Conservation (phyloP, 352 stramenopile genomes). For the Aphanomyces astaci region DNA sequence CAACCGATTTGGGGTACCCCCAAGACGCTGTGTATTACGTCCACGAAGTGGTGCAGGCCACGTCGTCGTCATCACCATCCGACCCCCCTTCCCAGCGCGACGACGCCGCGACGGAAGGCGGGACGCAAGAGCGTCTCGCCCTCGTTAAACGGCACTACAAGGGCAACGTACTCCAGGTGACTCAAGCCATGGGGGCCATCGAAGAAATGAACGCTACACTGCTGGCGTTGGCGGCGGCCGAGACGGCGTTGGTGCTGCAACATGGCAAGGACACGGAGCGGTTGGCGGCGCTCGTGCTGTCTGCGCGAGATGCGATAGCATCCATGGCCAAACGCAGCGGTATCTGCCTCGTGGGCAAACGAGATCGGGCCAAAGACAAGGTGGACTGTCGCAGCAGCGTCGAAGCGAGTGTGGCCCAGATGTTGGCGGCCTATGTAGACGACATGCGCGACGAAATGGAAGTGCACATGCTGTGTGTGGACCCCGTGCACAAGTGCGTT, state of each 20-base stretch:
- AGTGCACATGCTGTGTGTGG: conserved; percentile 19
- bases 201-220: conserved; percentile 52
- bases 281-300: conserved; percentile 31
- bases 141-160: conserved; percentile 58
- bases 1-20: conserved; percentile 41
- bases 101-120: conserved; percentile 49
- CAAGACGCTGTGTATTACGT: conserved; percentile 34
- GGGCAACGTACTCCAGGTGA: conserved; percentile 38
- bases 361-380: conserved; percentile 38
- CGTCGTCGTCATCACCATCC: conserved; percentile 32
- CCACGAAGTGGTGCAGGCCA: conserved; percentile 65
- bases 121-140: conserved; percentile 40
- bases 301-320: conserved; percentile 35
- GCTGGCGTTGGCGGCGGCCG: conserved; percentile 32
- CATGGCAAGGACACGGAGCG: background rate
- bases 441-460: conserved; percentile 38
- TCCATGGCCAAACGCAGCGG: conserved; percentile 50
- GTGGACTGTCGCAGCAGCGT: conserved; percentile 38
- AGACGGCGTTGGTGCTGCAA: conserved; percentile 21
- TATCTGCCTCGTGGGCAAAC: conserved; percentile 59
- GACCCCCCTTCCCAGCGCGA: conserved; percentile 13
- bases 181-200: conserved; percentile 46
- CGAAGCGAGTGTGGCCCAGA: conserved; percentile 29
- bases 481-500: conserved; percentile 24
- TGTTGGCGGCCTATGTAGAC: conserved; percentile 24